A percentile compares a stretch with the other conserved stretches of the same genome.
Evolutionary conservation across 139 green algal species (phyloP).

Genomic region (Haematococcus lacustris): DNA sequence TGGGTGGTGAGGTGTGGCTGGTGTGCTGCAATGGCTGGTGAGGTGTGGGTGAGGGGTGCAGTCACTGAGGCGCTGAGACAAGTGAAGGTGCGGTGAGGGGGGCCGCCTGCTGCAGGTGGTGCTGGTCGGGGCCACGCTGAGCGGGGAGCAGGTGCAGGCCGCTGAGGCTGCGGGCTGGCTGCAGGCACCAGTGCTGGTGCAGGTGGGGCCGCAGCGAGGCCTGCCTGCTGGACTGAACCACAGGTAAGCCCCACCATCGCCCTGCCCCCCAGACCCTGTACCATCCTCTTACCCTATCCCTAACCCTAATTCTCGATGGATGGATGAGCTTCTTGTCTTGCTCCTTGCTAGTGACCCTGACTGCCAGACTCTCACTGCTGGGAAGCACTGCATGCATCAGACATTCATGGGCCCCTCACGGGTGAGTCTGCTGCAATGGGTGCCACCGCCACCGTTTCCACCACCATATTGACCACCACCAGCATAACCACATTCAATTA

Average conservation of each 20-base stretch:
- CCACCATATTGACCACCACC: no score
- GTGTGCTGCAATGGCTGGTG: no score
- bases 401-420: neutral
- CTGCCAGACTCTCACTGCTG: neutral
- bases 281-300: no score
- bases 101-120: slow-evolving; percentile 39
- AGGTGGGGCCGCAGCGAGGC: slow-evolving; percentile 11
- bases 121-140: slow-evolving; percentile 66
- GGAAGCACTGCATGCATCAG: neutral
- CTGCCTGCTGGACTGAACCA: slow-evolving; percentile 11
- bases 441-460: no score
- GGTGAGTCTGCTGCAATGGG: no score
- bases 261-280: neutral
- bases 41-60: no score
- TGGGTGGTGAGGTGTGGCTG: neutral
- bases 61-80: no score
- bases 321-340: no score
- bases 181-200: slow-evolving; percentile 43
- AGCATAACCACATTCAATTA: no score
- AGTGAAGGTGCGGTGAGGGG: neutral
- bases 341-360: neutral
- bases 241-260: slow-evolving; percentile 1
- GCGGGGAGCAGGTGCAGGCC: slow-evolving; percentile 18
- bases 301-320: no score
- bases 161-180: slow-evolving; percentile 50